Conservation (phyloP, 2,329 filamentous ascomycete species). For the Ustulina deusta region DNA sequence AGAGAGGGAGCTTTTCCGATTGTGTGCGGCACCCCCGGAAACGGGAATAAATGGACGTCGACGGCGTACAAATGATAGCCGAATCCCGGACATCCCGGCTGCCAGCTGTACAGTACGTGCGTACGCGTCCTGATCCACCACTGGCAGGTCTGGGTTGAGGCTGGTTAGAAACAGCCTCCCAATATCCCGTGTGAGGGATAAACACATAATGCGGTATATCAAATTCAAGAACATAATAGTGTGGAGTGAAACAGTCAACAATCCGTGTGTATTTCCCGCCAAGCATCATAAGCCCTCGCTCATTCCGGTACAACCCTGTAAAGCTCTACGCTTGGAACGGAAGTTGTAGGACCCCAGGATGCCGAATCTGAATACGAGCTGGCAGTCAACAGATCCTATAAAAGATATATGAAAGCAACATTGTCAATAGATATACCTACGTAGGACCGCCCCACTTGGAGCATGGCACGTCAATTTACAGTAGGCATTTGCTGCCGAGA, state of each 20-base stretch:
- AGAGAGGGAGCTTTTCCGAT: too few species aligned
- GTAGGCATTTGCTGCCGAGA: not conserved
- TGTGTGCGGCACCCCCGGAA: too few species aligned
- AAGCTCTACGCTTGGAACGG: not conserved
- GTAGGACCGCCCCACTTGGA: not conserved
- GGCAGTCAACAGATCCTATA: not conserved
- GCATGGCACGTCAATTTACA: too few species aligned
- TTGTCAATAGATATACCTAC: not conserved
- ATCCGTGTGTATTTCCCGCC: too few species aligned
- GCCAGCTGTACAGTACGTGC: constrained; percentile 7
- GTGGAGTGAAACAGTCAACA: not conserved
- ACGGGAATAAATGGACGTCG: too few species aligned
- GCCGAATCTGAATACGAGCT: not conserved
- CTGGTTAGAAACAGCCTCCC: not conserved
- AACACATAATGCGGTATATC: too few species aligned
- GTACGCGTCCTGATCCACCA: constrained; percentile 15
- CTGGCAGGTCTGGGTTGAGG: not conserved
- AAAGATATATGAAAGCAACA: not conserved
- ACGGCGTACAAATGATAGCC: constrained; percentile 2
- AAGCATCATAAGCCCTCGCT: not conserved
- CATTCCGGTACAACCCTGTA: constrained; percentile 2
- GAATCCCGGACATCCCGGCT: constrained; percentile 11
- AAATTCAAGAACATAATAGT: too few species aligned
- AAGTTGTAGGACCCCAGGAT: not conserved
- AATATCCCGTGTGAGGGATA: too few species aligned